phyloP scores from a whole-genome alignment of 2,329 filamentous ascomycete species.

The Hypoxylon sp. region DNA sequence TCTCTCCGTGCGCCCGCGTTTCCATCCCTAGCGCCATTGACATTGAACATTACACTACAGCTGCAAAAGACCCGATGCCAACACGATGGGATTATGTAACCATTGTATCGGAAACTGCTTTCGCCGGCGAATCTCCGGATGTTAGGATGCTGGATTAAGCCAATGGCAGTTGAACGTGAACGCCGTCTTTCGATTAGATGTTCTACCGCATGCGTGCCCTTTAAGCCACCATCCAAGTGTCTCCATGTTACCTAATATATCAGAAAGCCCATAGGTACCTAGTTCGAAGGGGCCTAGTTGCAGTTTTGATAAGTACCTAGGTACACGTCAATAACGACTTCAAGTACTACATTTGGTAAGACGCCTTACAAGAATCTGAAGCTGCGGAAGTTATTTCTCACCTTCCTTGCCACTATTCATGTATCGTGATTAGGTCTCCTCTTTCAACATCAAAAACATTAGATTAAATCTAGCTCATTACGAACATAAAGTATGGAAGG shows the following conservation, averaged over 20 bases:
- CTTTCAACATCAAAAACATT: constrained; percentile 17
- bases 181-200: constrained; percentile 20
- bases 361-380: background rate
- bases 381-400: background rate
- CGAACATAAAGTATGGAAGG: constrained; percentile 12
- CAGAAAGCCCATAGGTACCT: background rate
- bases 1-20: background rate
- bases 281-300: background rate
- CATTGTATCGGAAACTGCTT: background rate
- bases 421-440: no score
- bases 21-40: background rate
- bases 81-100: background rate
- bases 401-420: no score
- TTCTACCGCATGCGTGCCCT: background rate
- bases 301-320: background rate
- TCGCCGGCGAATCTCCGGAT: constrained; percentile 1
- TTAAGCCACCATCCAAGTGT: constrained; percentile 5
- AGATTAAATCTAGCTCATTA: constrained; percentile 16
- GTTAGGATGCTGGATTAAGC: constrained; percentile 13
- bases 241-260: constrained; percentile 12
- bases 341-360: no score
- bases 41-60: background rate
- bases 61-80: background rate
- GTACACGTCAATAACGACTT: no score
- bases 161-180: constrained; percentile 12